Evolutionary conservation across 331 rosid genomes (phyloP), one percentile per base, ranked within the genome.

Genomic region (Pyracantha coccinea): DNA sequence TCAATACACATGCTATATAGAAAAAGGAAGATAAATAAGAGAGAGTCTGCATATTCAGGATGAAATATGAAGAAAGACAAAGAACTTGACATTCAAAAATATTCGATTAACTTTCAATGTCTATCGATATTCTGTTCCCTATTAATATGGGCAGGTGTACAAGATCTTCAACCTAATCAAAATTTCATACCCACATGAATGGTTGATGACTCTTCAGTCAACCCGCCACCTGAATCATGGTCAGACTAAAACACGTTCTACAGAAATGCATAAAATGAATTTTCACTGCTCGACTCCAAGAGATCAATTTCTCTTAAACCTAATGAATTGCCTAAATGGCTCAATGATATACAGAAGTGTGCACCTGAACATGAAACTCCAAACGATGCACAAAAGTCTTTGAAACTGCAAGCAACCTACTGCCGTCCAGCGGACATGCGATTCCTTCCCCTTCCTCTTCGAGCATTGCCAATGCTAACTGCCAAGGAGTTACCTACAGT

Each of bases 371-470:
- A 73, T 14, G 38, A 64, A n/a, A 53, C 59, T 53, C 21, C 59
- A 53, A 3, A 7, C 12, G 4, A 53, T 19, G 11, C 59, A 53
- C 23, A 53, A 19, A 11, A 10, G 70, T 32, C 13, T 66, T 76
- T 58, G 66, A 74, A 35, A 67, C 41, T 55, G 20, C 23, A 24
- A 55, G 52, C 25, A 57, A 80, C 47, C 65, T 52, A 79, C 66
- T 44, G 74, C 32, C 82, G 80, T 47, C 79, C 75, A 27, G 81
- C 71, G 54, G 60, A 66, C 28, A 10, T 3, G 54, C 93, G 93
- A 74, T 80, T 81, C 86, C 87, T 86, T 53, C 92, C 89, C 65
- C 83, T 75, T 81, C 89, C 91, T 87, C 86, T 89, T 77, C 97
- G 82, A 1, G 89, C 80, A 73, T 69, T 77, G 16, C 80, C 86